Evolutionary conservation across 1,139 yeast genomes (phyloP).

Genomic region (Saccharomyces pastorianus): DNA sequence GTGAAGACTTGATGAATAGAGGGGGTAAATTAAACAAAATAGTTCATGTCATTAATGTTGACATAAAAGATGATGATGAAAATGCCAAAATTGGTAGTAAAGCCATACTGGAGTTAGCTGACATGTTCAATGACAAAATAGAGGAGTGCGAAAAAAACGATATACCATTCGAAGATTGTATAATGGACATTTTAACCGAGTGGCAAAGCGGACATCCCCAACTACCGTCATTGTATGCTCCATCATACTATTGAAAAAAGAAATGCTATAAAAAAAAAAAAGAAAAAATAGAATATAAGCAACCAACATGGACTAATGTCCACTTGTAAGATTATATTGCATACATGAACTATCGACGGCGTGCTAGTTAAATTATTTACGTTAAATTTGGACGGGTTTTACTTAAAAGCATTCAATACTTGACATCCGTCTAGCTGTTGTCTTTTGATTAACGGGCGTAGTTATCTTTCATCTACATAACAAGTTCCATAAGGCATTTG

Average conservation of each 20-base stretch:
- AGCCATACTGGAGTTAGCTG: conserved; percentile 77
- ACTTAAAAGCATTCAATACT: too few relatives aligned
- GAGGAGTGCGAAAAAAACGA: conserved; percentile 31
- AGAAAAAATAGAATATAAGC: background rate
- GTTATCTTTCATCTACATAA: background rate
- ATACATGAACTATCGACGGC: too few relatives aligned
- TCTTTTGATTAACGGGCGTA: background rate
- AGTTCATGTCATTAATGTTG: conserved; percentile 86
- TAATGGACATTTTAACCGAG: conserved; percentile 58
- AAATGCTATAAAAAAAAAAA: background rate
- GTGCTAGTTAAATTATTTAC: too few relatives aligned
- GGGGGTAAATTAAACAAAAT: conserved; percentile 57
- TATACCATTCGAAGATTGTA: conserved; percentile 62
- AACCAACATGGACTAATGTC: background rate
- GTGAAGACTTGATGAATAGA: conserved; percentile 79
- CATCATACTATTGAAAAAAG: conserved; percentile 56
- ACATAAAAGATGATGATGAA: conserved; percentile 92
- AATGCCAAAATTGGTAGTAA: conserved; percentile 89
- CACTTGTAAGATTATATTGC: too few relatives aligned
- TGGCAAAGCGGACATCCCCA: conserved; percentile 82
- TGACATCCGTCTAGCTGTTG: too few relatives aligned
- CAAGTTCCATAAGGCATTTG: background rate
- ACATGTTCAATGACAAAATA: conserved; percentile 35
- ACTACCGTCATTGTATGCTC: conserved; percentile 73
- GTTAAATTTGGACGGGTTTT: too few relatives aligned